Evolutionary conservation across 805 yeast species (phyloP).

Genomic region (Starmerella gropengiesseri): DNA sequence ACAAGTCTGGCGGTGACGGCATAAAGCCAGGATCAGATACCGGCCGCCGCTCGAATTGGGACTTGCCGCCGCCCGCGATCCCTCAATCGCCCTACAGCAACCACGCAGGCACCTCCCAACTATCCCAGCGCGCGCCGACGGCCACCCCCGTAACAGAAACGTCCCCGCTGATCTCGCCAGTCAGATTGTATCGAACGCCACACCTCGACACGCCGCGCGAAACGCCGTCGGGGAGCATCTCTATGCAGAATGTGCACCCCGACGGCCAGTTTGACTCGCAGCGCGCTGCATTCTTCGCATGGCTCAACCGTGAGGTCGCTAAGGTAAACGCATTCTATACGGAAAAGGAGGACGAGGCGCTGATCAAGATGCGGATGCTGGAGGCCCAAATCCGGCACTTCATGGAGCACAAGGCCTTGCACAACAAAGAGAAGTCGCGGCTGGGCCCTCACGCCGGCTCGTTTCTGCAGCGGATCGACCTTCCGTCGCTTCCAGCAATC

Average conservation of each 20-base stretch:
- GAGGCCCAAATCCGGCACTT: slow-evolving; percentile 56
- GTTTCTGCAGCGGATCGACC: slow-evolving; percentile 14
- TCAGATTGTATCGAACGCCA: slow-evolving; percentile 3
- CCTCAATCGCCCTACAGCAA: background rate
- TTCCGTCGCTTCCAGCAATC: slow-evolving; percentile 18
- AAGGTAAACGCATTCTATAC: slow-evolving; percentile 54
- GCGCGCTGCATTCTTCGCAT: slow-evolving; percentile 41
- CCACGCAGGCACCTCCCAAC: background rate
- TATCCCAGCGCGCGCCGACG: background rate
- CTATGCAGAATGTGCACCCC: slow-evolving; percentile 1
- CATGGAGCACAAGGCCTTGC: slow-evolving; percentile 35
- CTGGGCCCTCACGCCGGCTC: background rate
- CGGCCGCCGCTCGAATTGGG: slow-evolving; percentile 9
- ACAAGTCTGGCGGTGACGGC: slow-evolving; percentile 9
- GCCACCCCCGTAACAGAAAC: slow-evolving; percentile 17
- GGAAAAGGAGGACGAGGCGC: slow-evolving; percentile 49
- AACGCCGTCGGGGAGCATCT: slow-evolving; percentile 12
- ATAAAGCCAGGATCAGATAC: background rate
- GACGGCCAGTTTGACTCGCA: slow-evolving; percentile 25
- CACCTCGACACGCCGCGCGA: slow-evolving; percentile 1
- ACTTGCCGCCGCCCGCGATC: slow-evolving; percentile 15
- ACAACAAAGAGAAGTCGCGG: slow-evolving; percentile 8
- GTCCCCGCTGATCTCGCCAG: slow-evolving; percentile 22
- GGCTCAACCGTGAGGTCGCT: slow-evolving; percentile 53
- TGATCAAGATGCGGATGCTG: slow-evolving; percentile 47